Evolutionary conservation across 805 yeast genomes (phyloP), one percentile per base, ranked within the genome.

Genomic region (Wickerhamiella australiensis): DNA sequence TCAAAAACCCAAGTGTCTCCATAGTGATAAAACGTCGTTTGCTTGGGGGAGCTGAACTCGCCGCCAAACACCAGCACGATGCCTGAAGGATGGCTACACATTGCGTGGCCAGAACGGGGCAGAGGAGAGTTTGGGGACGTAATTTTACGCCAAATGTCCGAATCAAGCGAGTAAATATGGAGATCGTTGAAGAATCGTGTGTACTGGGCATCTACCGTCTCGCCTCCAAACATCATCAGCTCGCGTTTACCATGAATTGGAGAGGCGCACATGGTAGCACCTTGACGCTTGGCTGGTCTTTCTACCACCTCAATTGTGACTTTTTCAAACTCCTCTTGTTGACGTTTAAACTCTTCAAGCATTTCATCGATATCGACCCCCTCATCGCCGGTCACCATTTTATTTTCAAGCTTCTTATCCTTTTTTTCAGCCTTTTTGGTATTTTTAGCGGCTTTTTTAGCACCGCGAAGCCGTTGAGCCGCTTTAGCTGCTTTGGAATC

Each of bases 1-100:
- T 92, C 97, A 52, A 90, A 69, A 43, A 90, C 73, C 98, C 98
- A 90, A 3, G 96, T 82, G 61, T 90, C 98, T 15, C 95, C 90
- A 63, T 85, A 90, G 65, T 90, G 98, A 64, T 92, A 92, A 65
- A 90, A 90, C 0, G 96, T 86, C 46, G 85, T 78, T 64, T 90
- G 98, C 59, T 90, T 90, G 3, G 97, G 97, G 13, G 95, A 84
- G 1, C 96, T 85, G 59, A 92, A 90, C 66, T 90, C 98, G 59
- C 98, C 98, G 46, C 97, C 98, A 67, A 86, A 92, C 71, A 90
- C 66, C 52, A 90, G 64, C 23, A 85, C 75, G 1, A 88, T 69
- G 9, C 97, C 97, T 1, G 87, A 78, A 1, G 96, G 95, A 65
- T 90, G 97, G 0, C 85, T 81, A 54, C 88, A 80, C 85, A 88